phyloP scores from a whole-genome alignment of 768 basidiomycete genomes.

The Termitomyces sp. region DNA sequence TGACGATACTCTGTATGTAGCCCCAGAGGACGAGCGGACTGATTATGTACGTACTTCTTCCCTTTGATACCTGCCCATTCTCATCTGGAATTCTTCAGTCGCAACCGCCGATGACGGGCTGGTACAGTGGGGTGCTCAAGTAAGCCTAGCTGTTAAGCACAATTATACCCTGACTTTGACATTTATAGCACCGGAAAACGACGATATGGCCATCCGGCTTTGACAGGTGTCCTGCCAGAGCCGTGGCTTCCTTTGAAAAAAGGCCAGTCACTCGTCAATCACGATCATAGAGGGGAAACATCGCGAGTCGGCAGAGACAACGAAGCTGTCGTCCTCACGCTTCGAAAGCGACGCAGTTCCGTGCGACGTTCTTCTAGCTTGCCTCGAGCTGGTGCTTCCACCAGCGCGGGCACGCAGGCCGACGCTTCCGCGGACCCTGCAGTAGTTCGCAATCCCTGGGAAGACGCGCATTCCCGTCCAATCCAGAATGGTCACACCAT shows the following conservation, averaged over 20 bases:
- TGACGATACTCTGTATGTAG: conserved; percentile 92
- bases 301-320: conserved; percentile 34
- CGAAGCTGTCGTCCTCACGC: conserved; percentile 75
- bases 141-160: conserved; percentile 23
- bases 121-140: conserved; percentile 93
- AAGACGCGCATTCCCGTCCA: conserved; percentile 36
- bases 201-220: conserved; percentile 91
- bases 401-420: background rate
- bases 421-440: conserved; percentile 19
- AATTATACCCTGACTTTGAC: background rate
- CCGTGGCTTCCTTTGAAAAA: conserved; percentile 94
- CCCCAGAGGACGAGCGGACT: conserved; percentile 88
- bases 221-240: conserved; percentile 87
- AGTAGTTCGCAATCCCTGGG: conserved; percentile 52
- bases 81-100: conserved; percentile 42
- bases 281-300: conserved; percentile 30
- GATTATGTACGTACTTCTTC: conserved; percentile 58
- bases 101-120: conserved; percentile 95
- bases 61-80: background rate
- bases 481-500: conserved; percentile 19
- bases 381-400: conserved; percentile 10
- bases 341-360: conserved; percentile 59
- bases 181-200: conserved; percentile 78
- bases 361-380: background rate
- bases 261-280: conserved; percentile 69